Conservation (phyloP, 768 basidiomycete genomes). For the Boletus vinaceobasis region DNA sequence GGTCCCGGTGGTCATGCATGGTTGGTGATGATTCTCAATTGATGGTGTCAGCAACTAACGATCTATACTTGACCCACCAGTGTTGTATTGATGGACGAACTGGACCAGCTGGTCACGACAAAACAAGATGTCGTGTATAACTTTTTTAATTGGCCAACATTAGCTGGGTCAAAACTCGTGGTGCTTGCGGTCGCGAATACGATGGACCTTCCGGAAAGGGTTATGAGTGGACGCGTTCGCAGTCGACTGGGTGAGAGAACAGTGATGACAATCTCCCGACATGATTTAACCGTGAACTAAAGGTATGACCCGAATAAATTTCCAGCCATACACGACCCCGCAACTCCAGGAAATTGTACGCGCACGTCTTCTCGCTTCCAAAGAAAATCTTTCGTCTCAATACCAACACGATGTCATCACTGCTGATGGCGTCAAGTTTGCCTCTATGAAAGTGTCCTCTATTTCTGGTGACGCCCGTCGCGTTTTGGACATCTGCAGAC, state of each 20-base stretch:
- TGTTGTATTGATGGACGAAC: constrained; percentile 96
- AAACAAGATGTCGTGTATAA: constrained; percentile 99
- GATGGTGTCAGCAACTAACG: not conserved
- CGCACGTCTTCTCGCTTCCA: constrained; percentile 67
- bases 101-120: constrained; percentile 92
- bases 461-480: constrained; percentile 94
- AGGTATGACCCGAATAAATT: constrained; percentile 92
- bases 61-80: constrained; percentile 38
- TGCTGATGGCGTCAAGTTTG: constrained; percentile 76
- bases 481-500: constrained; percentile 91
- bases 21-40: constrained; percentile 42
- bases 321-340: constrained; percentile 77
- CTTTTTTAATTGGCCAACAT: constrained; percentile 99
- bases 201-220: constrained; percentile 95
- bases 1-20: constrained; percentile 88
- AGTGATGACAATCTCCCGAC: not conserved
- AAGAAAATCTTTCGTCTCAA: constrained; percentile 43
- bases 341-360: constrained; percentile 85
- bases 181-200: constrained; percentile 98
- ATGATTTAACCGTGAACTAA: not conserved
- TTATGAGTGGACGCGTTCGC: constrained; percentile 87
- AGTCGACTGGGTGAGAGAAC: constrained; percentile 75
- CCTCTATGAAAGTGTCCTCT: constrained; percentile 70
- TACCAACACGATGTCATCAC: constrained; percentile 53
- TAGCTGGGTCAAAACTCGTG: constrained; percentile 81